Percentiles rank a stretch among this genome's conserved stretches.
phyloP scores from a whole-genome alignment of 352 stramenopile species.

The Globisporangium iwayamae region DNA sequence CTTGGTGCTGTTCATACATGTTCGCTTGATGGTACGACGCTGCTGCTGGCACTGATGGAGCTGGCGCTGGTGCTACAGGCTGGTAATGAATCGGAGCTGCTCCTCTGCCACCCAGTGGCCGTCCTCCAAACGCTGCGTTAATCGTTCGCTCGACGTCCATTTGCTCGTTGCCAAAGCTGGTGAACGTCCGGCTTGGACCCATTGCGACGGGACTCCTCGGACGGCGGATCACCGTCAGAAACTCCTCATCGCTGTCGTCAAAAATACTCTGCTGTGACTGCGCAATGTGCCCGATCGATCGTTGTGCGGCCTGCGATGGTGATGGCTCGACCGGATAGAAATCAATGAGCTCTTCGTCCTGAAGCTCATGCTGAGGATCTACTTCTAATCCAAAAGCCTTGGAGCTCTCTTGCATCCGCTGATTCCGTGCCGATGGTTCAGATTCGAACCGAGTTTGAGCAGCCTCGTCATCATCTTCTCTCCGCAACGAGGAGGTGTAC shows the following conservation, averaged over 20 bases:
- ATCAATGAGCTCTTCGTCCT: background rate
- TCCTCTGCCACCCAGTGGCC: constrained; percentile 1
- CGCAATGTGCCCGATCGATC: constrained; percentile 10
- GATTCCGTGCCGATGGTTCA: background rate
- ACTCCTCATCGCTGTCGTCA: constrained; percentile 22
- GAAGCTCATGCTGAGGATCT: constrained; percentile 2
- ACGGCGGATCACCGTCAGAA: constrained; percentile 12
- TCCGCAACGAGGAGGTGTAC: background rate
- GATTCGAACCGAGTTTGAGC: no score
- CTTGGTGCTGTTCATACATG: constrained; percentile 10
- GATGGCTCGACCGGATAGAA: background rate
- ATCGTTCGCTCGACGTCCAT: constrained; percentile 19
- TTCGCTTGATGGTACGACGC: constrained; percentile 7
- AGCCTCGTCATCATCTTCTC: background rate
- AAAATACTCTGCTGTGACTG: constrained; percentile 8
- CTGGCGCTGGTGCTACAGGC: background rate
- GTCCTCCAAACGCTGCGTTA: constrained; percentile 16
- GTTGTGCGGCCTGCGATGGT: background rate
- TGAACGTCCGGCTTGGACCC: background rate
- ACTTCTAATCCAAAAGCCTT: background rate
- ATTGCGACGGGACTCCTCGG: constrained; percentile 4
- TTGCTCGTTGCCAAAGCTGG: constrained; percentile 9
- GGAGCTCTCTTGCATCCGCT: background rate
- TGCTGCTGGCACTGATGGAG: background rate
- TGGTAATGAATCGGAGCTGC: constrained; percentile 1